Conservation (phyloP, 202 grass and related monocot species). For the Musa balbisiana region DNA sequence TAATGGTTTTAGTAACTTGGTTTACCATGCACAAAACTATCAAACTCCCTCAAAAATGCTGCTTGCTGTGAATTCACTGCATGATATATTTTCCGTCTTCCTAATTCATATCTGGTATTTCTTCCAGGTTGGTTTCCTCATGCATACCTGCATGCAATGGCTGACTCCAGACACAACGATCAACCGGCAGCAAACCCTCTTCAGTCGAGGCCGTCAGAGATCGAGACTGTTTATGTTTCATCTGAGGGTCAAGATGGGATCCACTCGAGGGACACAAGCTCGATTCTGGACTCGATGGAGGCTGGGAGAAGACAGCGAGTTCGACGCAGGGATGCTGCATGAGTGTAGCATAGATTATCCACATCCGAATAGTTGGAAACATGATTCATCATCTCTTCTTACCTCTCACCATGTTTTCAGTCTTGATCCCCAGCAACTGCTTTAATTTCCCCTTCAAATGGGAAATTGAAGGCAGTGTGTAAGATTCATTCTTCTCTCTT, state of each 20-base stretch:
- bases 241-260: constrained; percentile 19
- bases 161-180: constrained; percentile 25
- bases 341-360: background rate
- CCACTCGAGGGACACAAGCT: constrained; percentile 38
- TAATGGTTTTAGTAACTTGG: background rate
- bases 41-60: background rate
- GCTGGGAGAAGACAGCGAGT: constrained; percentile 32
- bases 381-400: too few species aligned
- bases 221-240: constrained; percentile 30
- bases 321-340: background rate
- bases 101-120: background rate
- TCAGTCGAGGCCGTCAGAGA: constrained; percentile 41
- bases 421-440: too few species aligned
- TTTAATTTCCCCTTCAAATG: too few species aligned
- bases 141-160: constrained; percentile 56
- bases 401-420: too few species aligned
- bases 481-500: too few species aligned
- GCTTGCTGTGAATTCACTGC: too few species aligned
- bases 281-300: constrained; percentile 45
- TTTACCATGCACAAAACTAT: background rate
- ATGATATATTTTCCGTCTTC: background rate
- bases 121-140: constrained; percentile 61
- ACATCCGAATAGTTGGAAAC: too few species aligned
- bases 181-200: constrained; percentile 27
- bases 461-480: too few species aligned